Conservation (phyloP, 768 basidiomycete species). For the Russula sp. region DNA sequence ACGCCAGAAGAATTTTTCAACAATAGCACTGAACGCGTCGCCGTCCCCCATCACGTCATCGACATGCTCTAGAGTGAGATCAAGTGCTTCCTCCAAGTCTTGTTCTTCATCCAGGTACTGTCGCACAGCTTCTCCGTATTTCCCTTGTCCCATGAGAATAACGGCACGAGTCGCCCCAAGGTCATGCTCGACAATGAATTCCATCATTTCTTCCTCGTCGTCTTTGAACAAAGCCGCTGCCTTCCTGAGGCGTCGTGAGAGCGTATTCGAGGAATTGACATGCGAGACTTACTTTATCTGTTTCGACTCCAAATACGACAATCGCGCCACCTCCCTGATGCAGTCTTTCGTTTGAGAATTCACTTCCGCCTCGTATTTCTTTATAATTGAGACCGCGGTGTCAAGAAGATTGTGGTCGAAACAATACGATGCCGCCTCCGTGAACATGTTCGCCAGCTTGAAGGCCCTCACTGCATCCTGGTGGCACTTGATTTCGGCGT, state of each 20-base stretch:
- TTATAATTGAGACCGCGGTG: constrained; percentile 12
- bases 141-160: constrained; percentile 44
- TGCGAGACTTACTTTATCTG: constrained; percentile 17
- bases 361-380: constrained; percentile 4
- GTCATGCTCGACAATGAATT: constrained; percentile 54
- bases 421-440: constrained; percentile 24
- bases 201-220: constrained; percentile 51
- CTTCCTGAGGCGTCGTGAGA: constrained; percentile 40
- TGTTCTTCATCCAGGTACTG: constrained; percentile 50
- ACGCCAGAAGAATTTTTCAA: constrained; percentile 41
- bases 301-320: constrained; percentile 18
- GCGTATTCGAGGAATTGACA: background rate
- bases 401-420: constrained; percentile 24
- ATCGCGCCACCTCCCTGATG: constrained; percentile 13
- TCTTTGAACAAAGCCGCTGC: constrained; percentile 48
- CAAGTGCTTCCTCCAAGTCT: constrained; percentile 47
- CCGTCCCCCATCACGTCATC: constrained; percentile 30
- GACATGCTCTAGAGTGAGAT: constrained; percentile 42
- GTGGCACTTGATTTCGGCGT: constrained; percentile 12
- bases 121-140: constrained; percentile 50
- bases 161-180: constrained; percentile 49
- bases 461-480: constrained; percentile 8
- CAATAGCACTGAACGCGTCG: constrained; percentile 35
- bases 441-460: constrained; percentile 15
- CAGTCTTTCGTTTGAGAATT: constrained; percentile 18